Percentiles rank a stretch among this genome's conserved stretches.
Conservation (phyloP, 2,329 filamentous ascomycete species). For the Exophiala sp. region DNA sequence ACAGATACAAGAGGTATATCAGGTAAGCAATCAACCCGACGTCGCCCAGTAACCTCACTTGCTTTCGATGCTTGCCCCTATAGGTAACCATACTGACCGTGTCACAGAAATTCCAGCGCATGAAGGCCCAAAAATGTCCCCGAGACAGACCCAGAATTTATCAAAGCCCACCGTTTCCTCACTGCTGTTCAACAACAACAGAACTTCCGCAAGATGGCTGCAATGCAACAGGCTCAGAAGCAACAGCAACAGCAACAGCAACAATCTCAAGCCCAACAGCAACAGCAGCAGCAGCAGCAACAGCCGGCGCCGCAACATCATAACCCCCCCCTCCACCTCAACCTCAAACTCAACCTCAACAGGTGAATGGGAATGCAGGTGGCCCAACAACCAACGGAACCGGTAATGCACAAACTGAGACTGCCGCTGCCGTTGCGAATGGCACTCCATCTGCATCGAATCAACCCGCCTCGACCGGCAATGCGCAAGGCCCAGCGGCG, state of each 20-base stretch:
- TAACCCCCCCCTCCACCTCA: too few species aligned
- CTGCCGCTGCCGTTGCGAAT: slow-evolving; percentile 13
- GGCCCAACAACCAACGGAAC: slow-evolving; percentile 38
- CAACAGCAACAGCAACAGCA: slow-evolving; percentile 48
- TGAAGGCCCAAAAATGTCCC: slow-evolving; percentile 82
- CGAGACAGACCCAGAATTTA: slow-evolving; percentile 75
- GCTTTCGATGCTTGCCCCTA: neutral
- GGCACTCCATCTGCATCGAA: slow-evolving; percentile 30
- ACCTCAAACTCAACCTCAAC: slow-evolving; percentile 9
- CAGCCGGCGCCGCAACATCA: slow-evolving; percentile 24
- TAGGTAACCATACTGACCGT: slow-evolving; percentile 34
- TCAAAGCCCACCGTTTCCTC: slow-evolving; percentile 74
- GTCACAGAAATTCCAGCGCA: slow-evolving; percentile 73
- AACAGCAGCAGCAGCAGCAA: slow-evolving; percentile 35
- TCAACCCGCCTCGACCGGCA: slow-evolving; percentile 26
- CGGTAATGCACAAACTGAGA: slow-evolving; percentile 34
- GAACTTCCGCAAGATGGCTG: slow-evolving; percentile 53
- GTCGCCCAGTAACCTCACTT: slow-evolving; percentile 5
- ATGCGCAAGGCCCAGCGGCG: slow-evolving; percentile 30
- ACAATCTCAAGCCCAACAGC: slow-evolving; percentile 27
- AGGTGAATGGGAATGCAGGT: slow-evolving; percentile 35
- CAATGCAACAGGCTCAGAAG: slow-evolving; percentile 49
- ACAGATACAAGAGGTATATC: slow-evolving; percentile 67
- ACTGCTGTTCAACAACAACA: slow-evolving; percentile 63
- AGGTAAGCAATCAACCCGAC: slow-evolving; percentile 34